Conservation (phyloP, 805 yeast genomes). For the Yarrowia osloensis region DNA sequence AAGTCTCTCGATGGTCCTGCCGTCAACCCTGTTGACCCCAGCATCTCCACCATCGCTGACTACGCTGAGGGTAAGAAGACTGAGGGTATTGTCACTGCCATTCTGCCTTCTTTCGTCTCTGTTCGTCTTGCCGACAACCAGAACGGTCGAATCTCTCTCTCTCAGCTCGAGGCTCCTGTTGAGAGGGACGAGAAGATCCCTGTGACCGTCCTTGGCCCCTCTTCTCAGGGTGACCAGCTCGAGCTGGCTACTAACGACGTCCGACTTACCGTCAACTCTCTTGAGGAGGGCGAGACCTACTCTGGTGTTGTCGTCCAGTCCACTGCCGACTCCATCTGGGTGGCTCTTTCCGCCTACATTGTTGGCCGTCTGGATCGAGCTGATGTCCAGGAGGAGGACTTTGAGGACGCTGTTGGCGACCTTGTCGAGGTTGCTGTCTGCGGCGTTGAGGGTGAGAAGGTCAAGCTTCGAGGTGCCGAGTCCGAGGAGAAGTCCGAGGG, state of each 20-base stretch:
- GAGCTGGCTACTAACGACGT: slow-evolving; percentile 28
- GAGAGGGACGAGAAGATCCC: slow-evolving; percentile 66
- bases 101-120: slow-evolving; percentile 72
- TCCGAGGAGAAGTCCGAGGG: slow-evolving; percentile 1
- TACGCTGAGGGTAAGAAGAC: slow-evolving; percentile 62
- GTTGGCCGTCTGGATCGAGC: slow-evolving; percentile 20
- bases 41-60: slow-evolving; percentile 53
- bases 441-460: slow-evolving; percentile 13
- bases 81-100: slow-evolving; percentile 58
- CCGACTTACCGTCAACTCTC: background rate
- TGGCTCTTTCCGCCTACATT: slow-evolving; percentile 19
- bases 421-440: slow-evolving; percentile 24
- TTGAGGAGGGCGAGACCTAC: slow-evolving; percentile 1
- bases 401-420: background rate
- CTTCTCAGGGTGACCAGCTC: slow-evolving; percentile 26
- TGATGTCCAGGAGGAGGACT: slow-evolving; percentile 7
- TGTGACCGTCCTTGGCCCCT: slow-evolving; percentile 61
- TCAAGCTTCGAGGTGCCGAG: slow-evolving; percentile 28
- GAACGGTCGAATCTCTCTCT: slow-evolving; percentile 76
- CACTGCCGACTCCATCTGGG: background rate
- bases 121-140: slow-evolving; percentile 74
- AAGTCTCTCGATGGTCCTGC: slow-evolving; percentile 61
- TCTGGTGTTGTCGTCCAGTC: slow-evolving; percentile 18
- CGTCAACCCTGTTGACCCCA: slow-evolving; percentile 61
- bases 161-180: slow-evolving; percentile 56